Base-by-base conservation (phyloP, 495 filamentous ascomycete species). In the Lophiostoma macrostomum region DNA sequence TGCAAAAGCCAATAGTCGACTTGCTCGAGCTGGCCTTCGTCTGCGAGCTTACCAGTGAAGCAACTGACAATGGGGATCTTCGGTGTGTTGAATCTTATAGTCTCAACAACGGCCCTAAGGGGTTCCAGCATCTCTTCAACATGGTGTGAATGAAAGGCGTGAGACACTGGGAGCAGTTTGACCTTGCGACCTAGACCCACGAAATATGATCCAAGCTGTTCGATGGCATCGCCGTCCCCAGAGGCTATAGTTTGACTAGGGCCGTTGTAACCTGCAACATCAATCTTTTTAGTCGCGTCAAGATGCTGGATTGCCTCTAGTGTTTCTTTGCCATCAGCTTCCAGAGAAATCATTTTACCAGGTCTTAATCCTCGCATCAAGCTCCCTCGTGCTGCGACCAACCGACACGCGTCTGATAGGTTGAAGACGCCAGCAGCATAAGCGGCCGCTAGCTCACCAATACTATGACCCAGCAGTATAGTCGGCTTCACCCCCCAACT, bases 141-240 rank as follows among this genome's bases (percentile, higher is more conserved):
- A 27, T 76, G 80, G 1, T 72, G 71, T 0, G 82, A 84, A 56
- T 85, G 83, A 50, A 86, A 87, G 0, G 82, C 83, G 65, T 64
- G 30, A 52, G 53, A 35, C 41, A 50, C 14, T 1, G 61, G 68
- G 13, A 68, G 56, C 4, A 69, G 73, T 30, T 56, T 55, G 1
- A 82, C 54, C 25, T 69, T 8, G 7, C 73, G 59, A 0, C 61
- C 36, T 2, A 70, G 47, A 4, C 25, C 28, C 0, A 57, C 51
- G 3, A 77, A 47, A 3, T 61, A 14, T 1, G 34, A 6, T 12
- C 68, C 61, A 1, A 78, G 50, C 4, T 45, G 38, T 18, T 70
- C 62, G 3, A 83, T 60, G 2, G 62, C 40, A 0, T 53, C 48
- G 24, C 71, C 53, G 3, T 74, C 65, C 1, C 65, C 28, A 1